Evolutionary conservation across 108 stramenopile genomes (phyloP).

Genomic region (Ochromonas danica): DNA sequence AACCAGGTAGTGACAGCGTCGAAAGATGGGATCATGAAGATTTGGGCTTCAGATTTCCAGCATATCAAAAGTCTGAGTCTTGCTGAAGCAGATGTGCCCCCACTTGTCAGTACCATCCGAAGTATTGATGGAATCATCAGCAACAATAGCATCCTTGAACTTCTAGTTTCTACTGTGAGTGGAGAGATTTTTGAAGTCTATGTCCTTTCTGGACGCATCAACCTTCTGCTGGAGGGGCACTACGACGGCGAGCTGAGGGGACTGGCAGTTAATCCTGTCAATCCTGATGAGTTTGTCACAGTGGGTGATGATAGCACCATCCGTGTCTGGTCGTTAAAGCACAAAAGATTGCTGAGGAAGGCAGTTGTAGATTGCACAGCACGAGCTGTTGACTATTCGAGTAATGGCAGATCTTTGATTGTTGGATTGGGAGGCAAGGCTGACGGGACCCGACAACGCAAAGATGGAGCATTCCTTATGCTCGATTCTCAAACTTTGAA

Average conservation of each 20-base stretch:
- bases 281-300: slow-evolving; percentile 47
- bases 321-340: slow-evolving; percentile 42
- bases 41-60: slow-evolving; percentile 41
- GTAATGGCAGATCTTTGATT: slow-evolving; percentile 40
- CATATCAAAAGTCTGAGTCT: background rate
- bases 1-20: slow-evolving; percentile 34
- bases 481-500: slow-evolving; percentile 45
- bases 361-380: slow-evolving; percentile 45
- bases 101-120: background rate
- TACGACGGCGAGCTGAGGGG: slow-evolving; percentile 50
- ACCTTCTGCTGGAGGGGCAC: slow-evolving; percentile 43
- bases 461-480: slow-evolving; percentile 50
- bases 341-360: slow-evolving; percentile 47
- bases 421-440: slow-evolving; percentile 52
- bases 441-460: slow-evolving; percentile 40
- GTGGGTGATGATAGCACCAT: slow-evolving; percentile 49
- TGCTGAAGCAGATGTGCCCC: slow-evolving; percentile 4
- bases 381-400: slow-evolving; percentile 46
- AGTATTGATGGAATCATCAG: background rate
- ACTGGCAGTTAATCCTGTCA: slow-evolving; percentile 41
- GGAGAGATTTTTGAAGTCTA: slow-evolving; percentile 46
- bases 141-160: slow-evolving; percentile 41
- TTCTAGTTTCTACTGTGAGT: slow-evolving; percentile 41
- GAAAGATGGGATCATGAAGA: slow-evolving; percentile 50
- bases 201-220: background rate